Conservation (phyloP, 2,329 filamentous ascomycete species). For the Talaromyces sp. region DNA sequence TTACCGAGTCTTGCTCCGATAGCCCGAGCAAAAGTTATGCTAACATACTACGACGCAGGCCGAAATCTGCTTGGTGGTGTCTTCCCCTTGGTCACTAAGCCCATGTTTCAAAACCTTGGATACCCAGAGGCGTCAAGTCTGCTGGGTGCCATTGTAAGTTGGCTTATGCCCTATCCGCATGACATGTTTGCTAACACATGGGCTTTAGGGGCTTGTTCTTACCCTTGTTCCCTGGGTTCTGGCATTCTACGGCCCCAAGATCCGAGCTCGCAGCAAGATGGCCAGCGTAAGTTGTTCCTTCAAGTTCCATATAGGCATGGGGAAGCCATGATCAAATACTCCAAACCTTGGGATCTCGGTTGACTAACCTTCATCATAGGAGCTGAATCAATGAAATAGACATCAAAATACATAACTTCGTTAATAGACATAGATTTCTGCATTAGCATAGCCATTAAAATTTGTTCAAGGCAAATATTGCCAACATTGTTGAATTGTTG, state of each 20-base stretch:
- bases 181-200: conserved; percentile 8
- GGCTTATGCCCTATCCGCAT: background rate
- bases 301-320: no score
- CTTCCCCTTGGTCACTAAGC: conserved; percentile 75
- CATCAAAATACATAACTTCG: background rate
- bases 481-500: no score
- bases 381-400: conserved; percentile 1
- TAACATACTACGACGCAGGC: conserved; percentile 26
- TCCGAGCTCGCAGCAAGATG: conserved; percentile 75
- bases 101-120: conserved; percentile 73
- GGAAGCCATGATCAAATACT: no score
- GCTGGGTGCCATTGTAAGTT: conserved; percentile 69
- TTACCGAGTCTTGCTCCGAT: background rate
- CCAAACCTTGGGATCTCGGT: background rate
- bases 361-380: conserved; percentile 4
- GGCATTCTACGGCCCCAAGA: conserved; percentile 74
- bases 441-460: no score
- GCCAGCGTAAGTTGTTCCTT: conserved; percentile 57
- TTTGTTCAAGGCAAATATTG: no score
- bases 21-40: background rate
- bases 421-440: conserved; percentile 10
- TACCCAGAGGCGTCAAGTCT: conserved; percentile 72
- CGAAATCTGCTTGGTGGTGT: conserved; percentile 79
- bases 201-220: conserved; percentile 54
- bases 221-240: conserved; percentile 87